A percentile compares a stretch with the other conserved stretches of the same genome.
These are phyloP conservation scores for Leucogyrophana mollusca DNA, from an alignment of 768 basidiomycete genomes.

Conservation along the genomic window DNA sequence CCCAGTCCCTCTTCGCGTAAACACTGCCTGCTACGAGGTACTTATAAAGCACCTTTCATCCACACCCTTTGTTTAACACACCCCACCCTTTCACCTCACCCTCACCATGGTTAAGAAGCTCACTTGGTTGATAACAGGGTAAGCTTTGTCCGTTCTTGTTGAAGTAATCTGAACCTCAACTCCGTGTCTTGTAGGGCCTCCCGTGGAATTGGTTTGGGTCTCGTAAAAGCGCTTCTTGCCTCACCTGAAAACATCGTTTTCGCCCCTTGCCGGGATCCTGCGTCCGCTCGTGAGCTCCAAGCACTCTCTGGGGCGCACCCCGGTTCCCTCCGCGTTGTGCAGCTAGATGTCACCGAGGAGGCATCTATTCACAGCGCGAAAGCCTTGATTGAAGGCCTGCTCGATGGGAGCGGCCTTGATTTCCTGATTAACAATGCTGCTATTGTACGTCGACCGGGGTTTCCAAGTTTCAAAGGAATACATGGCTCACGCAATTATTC, in stretches of 20 bases:
- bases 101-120: no score
- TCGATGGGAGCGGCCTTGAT: conserved; percentile 26
- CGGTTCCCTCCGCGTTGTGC: conserved; percentile 30
- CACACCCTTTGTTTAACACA: no score
- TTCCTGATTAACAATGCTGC: conserved; percentile 38
- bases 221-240: conserved; percentile 19
- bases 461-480: neutral
- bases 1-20: no score
- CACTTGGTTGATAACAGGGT: conserved; percentile 8
- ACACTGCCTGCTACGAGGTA: no score
- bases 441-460: conserved; percentile 20
- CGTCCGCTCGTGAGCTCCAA: conserved; percentile 16
- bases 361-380: conserved; percentile 18
- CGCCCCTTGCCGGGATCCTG: conserved; percentile 28
- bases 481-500: no score
- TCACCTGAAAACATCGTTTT: conserved; percentile 24
- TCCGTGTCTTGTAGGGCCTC: conserved; percentile 16
- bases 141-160: neutral
- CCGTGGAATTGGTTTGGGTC: conserved; percentile 29
- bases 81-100: no score
- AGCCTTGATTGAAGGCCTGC: conserved; percentile 10
- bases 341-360: conserved; percentile 25
- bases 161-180: neutral
- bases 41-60: no score
- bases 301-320: conserved; percentile 13